phyloP scores from a whole-genome alignment of 441 rosid species.

The Rhodomyrtus psidioides region DNA sequence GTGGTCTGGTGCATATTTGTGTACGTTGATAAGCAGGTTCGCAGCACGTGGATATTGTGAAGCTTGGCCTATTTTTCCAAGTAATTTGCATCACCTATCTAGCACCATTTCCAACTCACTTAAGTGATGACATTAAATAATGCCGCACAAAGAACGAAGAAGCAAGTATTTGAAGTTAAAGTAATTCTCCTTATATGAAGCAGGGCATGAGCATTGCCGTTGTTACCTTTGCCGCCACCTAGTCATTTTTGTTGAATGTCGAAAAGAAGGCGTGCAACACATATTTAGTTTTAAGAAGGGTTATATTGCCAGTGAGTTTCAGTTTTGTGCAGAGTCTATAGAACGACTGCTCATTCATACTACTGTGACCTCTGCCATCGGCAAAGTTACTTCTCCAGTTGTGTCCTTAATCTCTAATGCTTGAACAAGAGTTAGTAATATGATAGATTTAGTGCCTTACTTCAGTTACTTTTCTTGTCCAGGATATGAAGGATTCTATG shows the following conservation, averaged over 20 bases:
- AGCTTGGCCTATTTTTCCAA: not conserved
- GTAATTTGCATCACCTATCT: not conserved
- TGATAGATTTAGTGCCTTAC: not conserved
- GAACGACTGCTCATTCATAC: not conserved
- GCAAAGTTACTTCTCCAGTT: not conserved
- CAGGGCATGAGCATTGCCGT: not conserved
- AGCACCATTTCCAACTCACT: not conserved
- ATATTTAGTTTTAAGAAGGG: not conserved
- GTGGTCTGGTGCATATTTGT: not conserved
- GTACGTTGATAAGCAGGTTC: not conserved
- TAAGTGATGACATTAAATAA: not conserved
- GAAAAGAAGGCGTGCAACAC: not conserved
- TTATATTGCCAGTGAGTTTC: not conserved
- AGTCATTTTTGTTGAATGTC: not conserved
- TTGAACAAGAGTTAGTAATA: not conserved
- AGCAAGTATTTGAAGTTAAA: not conserved
- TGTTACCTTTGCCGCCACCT: not conserved
- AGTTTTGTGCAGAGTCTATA: not conserved
- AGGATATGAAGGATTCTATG: no score
- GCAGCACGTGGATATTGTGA: not conserved
- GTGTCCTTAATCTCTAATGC: not conserved
- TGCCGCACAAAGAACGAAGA: not conserved
- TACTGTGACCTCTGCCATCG: not conserved
- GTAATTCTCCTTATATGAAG: not conserved
- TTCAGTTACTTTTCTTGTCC: slow-evolving; percentile 10